phyloP scores from a whole-genome alignment of 2,329 filamentous ascomycete species.

The Pestalotiopsis sp. region DNA sequence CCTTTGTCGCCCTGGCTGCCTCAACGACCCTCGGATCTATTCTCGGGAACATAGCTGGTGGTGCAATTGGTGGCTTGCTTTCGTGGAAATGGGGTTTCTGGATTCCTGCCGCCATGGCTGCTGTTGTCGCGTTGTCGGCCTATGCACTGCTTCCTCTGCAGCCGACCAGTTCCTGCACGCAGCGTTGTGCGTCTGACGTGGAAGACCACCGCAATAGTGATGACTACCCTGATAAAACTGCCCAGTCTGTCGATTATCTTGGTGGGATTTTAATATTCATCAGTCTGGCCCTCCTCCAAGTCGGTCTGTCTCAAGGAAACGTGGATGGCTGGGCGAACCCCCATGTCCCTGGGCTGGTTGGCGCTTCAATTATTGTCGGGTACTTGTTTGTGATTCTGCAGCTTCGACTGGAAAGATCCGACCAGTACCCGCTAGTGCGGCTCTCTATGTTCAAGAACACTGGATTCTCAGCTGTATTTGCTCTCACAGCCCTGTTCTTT shows the following conservation, averaged over 20 bases:
- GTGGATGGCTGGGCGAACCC: background rate
- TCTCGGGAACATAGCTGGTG: slow-evolving; percentile 61
- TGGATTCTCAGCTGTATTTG: background rate
- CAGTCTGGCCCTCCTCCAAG: background rate
- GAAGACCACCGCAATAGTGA: background rate
- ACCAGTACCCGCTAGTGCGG: background rate
- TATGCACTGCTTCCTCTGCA: background rate
- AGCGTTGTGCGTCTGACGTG: background rate
- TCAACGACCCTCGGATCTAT: slow-evolving; percentile 49
- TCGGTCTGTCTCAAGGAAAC: background rate
- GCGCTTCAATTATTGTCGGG: background rate
- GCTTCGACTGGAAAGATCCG: background rate
- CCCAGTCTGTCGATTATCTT: background rate
- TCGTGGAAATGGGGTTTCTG: slow-evolving; percentile 64
- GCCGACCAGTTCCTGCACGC: background rate
- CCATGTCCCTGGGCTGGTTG: background rate
- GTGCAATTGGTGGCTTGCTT: slow-evolving; percentile 54
- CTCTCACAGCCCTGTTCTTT: background rate
- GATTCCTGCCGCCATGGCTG: slow-evolving; percentile 47
- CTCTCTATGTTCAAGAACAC: background rate
- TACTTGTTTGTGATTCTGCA: background rate
- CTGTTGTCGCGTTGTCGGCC: background rate
- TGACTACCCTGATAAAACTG: background rate
- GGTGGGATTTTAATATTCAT: background rate
- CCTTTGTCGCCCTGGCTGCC: slow-evolving; percentile 51